Evolutionary conservation across 164 flowering plant genomes (phyloP).

Genomic region (Pachysandra terminalis): DNA sequence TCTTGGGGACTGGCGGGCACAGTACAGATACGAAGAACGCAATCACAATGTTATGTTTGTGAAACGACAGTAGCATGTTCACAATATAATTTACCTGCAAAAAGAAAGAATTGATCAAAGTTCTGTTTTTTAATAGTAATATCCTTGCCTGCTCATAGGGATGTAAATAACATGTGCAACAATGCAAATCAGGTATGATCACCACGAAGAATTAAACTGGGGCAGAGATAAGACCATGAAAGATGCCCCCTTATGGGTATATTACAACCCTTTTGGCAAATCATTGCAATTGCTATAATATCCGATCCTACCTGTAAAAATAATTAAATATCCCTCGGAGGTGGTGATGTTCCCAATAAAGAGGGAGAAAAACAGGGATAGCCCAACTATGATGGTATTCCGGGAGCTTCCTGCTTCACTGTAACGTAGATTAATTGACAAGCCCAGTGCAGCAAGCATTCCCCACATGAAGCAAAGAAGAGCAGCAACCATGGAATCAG

Average conservation of each 20-base stretch:
- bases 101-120: neutral
- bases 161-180: conserved; percentile 41
- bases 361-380: conserved; percentile 83
- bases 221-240: too few species aligned
- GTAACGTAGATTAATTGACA: conserved; percentile 90
- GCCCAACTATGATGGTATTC: conserved; percentile 90
- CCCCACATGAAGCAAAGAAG: conserved; percentile 98
- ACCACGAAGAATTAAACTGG: too few species aligned
- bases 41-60: conserved; percentile 95
- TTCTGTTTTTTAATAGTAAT: too few species aligned
- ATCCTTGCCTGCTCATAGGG: too few species aligned
- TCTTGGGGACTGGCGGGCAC: conserved; percentile 93
- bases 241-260: too few species aligned
- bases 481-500: conserved; percentile 92
- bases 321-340: conserved; percentile 95
- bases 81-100: conserved; percentile 81
- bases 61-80: conserved; percentile 80
- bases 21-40: conserved; percentile 88
- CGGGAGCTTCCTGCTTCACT: conserved; percentile 99
- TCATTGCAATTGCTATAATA: too few species aligned
- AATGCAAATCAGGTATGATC: conserved; percentile 75
- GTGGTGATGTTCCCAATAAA: conserved; percentile 90
- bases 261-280: too few species aligned
- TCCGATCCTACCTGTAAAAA: too few species aligned
- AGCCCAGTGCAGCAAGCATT: conserved; percentile 91